Percentiles rank a stretch among this genome's conserved stretches.
Evolutionary conservation across 768 basidiomycete genomes (phyloP).

Genomic region (Boletus sp.): DNA sequence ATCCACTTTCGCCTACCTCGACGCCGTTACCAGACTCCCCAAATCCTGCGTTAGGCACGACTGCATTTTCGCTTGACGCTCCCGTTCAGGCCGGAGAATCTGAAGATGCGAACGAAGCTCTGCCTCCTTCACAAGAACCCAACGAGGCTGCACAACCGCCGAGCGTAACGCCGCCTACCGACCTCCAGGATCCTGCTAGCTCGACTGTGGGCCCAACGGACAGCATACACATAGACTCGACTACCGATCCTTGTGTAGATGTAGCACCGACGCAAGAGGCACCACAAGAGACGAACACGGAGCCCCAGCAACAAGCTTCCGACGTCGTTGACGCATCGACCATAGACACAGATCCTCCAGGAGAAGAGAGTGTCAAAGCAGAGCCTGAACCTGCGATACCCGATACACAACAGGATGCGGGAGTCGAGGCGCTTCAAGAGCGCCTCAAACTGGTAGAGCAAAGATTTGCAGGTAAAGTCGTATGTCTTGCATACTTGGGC

Average conservation of each 20-base stretch:
- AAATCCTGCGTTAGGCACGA: neutral
- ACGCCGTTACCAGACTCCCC: slow-evolving; percentile 46
- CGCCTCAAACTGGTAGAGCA: slow-evolving; percentile 71
- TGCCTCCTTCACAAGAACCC: neutral
- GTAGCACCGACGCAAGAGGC: neutral
- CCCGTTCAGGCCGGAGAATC: slow-evolving; percentile 1
- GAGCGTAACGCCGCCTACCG: neutral
- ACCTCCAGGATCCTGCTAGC: neutral
- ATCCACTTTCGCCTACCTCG: slow-evolving; percentile 42
- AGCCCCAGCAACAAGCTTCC: neutral
- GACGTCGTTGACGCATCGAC: neutral
- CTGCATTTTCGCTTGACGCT: neutral
- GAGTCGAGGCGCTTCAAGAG: slow-evolving; percentile 61
- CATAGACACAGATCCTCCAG: neutral
- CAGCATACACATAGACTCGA: neutral
- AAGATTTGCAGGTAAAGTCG: slow-evolving; percentile 62
- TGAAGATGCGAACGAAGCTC: neutral
- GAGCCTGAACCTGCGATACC: neutral
- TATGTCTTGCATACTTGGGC: neutral
- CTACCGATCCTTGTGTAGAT: neutral
- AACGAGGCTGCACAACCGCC: neutral
- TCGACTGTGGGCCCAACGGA: neutral
- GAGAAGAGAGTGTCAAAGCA: neutral
- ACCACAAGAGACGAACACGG: neutral
- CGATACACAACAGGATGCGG: slow-evolving; percentile 12